A percentile compares a stretch with the other conserved stretches of the same genome.
These are phyloP conservation scores for Plasmodium gallinaceum DNA, from an alignment of 169 alveolate species.

Conservation along the genomic window DNA sequence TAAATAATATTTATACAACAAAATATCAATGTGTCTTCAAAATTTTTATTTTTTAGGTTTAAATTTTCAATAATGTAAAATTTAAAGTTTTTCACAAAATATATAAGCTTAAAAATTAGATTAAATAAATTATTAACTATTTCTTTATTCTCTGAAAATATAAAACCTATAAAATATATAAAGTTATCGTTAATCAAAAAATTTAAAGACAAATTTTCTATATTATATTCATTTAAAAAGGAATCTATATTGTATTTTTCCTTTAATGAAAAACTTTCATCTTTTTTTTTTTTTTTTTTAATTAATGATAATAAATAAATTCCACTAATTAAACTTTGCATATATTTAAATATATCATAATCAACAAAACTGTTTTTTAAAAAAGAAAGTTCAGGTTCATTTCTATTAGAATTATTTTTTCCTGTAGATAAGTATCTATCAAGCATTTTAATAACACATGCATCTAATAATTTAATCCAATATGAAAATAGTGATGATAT, in stretches of 20 bases:
- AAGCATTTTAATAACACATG: conserved; percentile 51
- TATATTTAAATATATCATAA: conserved; percentile 64
- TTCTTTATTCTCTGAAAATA: conserved; percentile 68
- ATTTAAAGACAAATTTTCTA: conserved; percentile 22
- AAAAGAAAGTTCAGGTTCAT: neutral
- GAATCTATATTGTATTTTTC: neutral
- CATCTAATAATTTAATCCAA: conserved; percentile 60
- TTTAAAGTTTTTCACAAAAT: conserved; percentile 47
- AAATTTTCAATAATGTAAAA: conserved; percentile 34
- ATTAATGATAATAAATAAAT: conserved; percentile 40
- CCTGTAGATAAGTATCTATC: conserved; percentile 11
- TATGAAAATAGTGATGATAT: conserved; percentile 46
- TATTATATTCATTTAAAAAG: conserved; percentile 35
- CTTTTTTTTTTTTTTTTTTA: conserved; percentile 31
- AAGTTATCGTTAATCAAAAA: conserved; percentile 29
- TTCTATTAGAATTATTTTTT: neutral
- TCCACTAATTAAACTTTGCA: conserved; percentile 69
- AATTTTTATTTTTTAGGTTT: conserved; percentile 53
- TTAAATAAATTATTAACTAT: conserved; percentile 41
- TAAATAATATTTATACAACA: conserved; percentile 59
- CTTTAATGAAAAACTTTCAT: conserved; percentile 2
- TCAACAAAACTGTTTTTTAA: conserved; percentile 53
- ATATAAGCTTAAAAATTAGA: conserved; percentile 31
- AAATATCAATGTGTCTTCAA: conserved; percentile 35
- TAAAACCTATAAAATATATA: conserved; percentile 41